Evolutionary conservation across 805 yeast species (phyloP), one percentile per base, ranked within the genome.

Genomic region (Candida tallmaniae): DNA sequence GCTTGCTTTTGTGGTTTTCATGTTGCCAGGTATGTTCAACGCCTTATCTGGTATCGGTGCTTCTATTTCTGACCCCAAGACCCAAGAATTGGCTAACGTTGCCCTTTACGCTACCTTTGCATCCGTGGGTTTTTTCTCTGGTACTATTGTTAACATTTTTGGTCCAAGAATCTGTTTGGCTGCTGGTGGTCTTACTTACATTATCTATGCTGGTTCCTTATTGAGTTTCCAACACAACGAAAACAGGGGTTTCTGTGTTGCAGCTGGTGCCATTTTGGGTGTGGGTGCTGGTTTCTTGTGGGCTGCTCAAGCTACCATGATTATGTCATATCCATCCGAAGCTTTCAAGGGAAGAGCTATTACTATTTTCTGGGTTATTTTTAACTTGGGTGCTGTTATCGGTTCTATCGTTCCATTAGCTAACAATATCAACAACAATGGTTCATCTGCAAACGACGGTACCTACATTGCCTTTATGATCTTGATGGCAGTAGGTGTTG

Each of bases 371-470:
- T 76, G 82, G 82, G 62, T 72, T 42, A 74, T 77, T 35, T 76
- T 77, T 62, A 74, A 76, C 55, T 54, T 74, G 41, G 83, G 82
- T 51, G 77, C 76, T 9, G 81, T 76, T 35, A 72, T 76, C 43
- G 83, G 83, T 29, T 58, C 74, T 11, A 56, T 73, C 28, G 69
- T 76, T 43, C 80, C 82, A n/a, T 66, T 77, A 49, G 76, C 67
- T 28, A 65, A 73, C 46, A 74, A 71, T 45, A 52, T 75, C 45
- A 50, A 71, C 32, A 58, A 59, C 33, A 51, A 52, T 13, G 49
- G 63, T 13, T 60, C 58, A 10, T 55, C 66, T 9, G 64, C 58
- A 12, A 62, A 56, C 30, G 73, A 71, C 41, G 74, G 76, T 15
- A 74, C 81, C 17, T 76, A 63, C 47, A 67, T 67, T 36, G 81